Percentiles rank a stretch among this genome's conserved stretches.
Conservation (phyloP, 163 green algal species). For the Scenedesmus sp. region DNA sequence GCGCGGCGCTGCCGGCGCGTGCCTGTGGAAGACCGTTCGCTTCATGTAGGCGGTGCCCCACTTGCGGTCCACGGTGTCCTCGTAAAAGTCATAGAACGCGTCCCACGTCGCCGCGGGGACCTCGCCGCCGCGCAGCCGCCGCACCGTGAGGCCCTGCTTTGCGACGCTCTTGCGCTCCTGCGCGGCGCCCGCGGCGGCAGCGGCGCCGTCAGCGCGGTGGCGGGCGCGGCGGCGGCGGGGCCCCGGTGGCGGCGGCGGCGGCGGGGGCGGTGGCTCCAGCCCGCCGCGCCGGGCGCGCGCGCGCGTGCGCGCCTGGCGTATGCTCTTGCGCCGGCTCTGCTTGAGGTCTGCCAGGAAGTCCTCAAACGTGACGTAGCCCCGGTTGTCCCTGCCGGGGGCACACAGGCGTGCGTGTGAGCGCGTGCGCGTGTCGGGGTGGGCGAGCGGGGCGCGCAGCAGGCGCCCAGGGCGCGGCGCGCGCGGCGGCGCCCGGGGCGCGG, state of each 20-base stretch:
- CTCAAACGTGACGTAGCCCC: slow-evolving; percentile 78
- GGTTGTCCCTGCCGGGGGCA: slow-evolving; percentile 54
- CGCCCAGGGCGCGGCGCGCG: too few species aligned
- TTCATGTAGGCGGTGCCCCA: slow-evolving; percentile 90
- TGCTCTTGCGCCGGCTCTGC: slow-evolving; percentile 85
- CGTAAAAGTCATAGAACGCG: slow-evolving; percentile 80
- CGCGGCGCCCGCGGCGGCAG: neutral
- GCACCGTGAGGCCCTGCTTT: slow-evolving; percentile 61
- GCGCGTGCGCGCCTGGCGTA: slow-evolving; percentile 71
- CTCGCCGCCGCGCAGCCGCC: slow-evolving; percentile 63
- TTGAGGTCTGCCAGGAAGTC: slow-evolving; percentile 84
- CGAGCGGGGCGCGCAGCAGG: too few species aligned
- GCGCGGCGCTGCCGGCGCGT: too few species aligned
- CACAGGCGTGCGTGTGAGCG: too few species aligned
- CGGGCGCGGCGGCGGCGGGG: too few species aligned
- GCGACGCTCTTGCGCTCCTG: slow-evolving; percentile 78
- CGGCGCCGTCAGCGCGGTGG: too few species aligned
- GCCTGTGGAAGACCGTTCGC: slow-evolving; percentile 84
- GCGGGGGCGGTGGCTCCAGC: too few species aligned
- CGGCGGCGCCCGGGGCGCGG: neutral
- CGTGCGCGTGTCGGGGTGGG: too few species aligned
- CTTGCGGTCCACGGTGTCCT: slow-evolving; percentile 73
- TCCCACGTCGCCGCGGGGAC: slow-evolving; percentile 75
- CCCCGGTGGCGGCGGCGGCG: too few species aligned
- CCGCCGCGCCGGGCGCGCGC: neutral